Evolutionary conservation across 345 rosid genomes (phyloP).

Genomic region (Euphorbia lathyris): DNA sequence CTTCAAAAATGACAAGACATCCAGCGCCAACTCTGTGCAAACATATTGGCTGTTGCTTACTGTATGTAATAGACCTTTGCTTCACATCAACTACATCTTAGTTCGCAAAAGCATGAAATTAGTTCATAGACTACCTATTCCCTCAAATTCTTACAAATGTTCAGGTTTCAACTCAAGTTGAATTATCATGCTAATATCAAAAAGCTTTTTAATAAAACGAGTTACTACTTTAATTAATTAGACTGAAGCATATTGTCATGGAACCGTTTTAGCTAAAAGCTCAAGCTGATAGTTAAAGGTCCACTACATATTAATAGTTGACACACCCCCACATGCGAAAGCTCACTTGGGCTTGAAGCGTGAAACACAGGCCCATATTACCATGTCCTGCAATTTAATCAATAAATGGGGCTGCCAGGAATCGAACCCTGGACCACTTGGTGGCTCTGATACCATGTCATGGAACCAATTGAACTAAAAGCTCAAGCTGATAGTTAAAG

Average conservation of each 20-base stretch:
- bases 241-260: background rate
- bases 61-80: background rate
- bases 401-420: too few species aligned
- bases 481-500: too few species aligned
- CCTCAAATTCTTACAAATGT: background rate
- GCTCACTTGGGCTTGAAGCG: too few species aligned
- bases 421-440: too few species aligned
- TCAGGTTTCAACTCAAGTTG: background rate
- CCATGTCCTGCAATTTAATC: too few species aligned
- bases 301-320: too few species aligned
- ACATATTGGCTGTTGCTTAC: background rate
- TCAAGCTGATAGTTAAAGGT: too few species aligned
- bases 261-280: too few species aligned
- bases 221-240: background rate
- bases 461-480: too few species aligned
- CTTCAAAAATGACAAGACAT: background rate
- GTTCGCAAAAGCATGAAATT: background rate
- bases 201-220: background rate
- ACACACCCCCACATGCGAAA: too few species aligned
- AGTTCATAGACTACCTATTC: background rate
- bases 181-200: background rate
- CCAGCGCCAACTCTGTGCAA: background rate
- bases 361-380: too few species aligned
- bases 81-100: background rate
- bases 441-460: too few species aligned